Conservation (phyloP, 495 filamentous ascomycete genomes). For the Podospora comata region DNA sequence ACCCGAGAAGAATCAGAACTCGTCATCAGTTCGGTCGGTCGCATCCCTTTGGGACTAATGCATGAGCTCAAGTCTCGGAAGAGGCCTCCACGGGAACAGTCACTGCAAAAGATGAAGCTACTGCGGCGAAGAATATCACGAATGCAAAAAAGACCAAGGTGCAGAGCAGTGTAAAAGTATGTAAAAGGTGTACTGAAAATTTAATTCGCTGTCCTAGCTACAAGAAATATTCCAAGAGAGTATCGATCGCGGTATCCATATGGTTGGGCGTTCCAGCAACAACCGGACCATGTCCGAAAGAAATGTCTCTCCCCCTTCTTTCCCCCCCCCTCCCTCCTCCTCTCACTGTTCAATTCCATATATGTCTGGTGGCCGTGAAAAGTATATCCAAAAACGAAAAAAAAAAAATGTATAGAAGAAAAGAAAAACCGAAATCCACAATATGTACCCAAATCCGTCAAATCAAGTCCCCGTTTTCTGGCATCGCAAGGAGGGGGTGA, state of each 20-base stretch:
- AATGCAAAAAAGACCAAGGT: not conserved
- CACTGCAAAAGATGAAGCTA: not conserved
- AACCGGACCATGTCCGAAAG: not conserved
- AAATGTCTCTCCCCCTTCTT: not conserved
- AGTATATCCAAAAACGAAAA: not conserved
- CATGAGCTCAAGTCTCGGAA: not conserved
- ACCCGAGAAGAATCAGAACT: not conserved
- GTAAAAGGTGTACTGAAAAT: not conserved
- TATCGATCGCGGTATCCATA: not conserved
- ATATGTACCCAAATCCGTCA: not conserved
- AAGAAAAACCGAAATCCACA: not conserved
- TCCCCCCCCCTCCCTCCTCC: too few species aligned
- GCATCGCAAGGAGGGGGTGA: not conserved
- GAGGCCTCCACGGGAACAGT: not conserved
- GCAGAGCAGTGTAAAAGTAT: not conserved
- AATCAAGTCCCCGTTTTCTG: not conserved
- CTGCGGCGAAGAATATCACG: not conserved
- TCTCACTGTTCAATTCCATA: not conserved
- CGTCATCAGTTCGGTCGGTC: not conserved
- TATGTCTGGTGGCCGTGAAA: not conserved
- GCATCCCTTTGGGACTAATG: not conserved
- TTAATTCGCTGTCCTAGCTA: slow-evolving; percentile 3
- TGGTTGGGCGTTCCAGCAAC: slow-evolving; percentile 10
- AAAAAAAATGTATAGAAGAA: not conserved
- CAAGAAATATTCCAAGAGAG: slow-evolving; percentile 1